Conservation (phyloP, 768 basidiomycete genomes). For the Leccinum subgranulosum region DNA sequence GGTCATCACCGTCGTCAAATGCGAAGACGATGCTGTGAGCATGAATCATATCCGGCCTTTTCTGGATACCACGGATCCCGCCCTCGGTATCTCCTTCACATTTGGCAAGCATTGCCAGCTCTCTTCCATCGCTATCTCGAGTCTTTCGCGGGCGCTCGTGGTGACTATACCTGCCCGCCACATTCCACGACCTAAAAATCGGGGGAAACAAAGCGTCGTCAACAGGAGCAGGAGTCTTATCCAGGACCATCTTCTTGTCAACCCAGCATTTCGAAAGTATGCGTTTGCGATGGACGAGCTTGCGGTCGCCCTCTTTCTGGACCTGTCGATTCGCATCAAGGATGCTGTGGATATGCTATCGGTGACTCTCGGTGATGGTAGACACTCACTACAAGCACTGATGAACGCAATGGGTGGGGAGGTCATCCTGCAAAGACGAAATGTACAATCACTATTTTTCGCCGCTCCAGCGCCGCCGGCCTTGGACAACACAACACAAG, state of each 20-base stretch:
- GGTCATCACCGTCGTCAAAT: slow-evolving; percentile 27
- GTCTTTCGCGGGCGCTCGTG: slow-evolving; percentile 33
- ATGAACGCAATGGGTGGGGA: slow-evolving; percentile 40
- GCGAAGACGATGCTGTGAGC: slow-evolving; percentile 26
- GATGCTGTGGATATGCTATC: slow-evolving; percentile 44
- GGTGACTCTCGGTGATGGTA: slow-evolving; percentile 9
- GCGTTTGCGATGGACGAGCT: slow-evolving; percentile 49
- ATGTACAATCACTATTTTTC: slow-evolving; percentile 32
- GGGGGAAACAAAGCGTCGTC: not conserved
- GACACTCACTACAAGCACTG: slow-evolving; percentile 34
- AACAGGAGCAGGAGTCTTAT: slow-evolving; percentile 24
- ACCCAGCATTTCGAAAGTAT: slow-evolving; percentile 30
- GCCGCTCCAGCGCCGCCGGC: slow-evolving; percentile 16
- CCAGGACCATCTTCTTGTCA: slow-evolving; percentile 31
- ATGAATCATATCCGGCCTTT: slow-evolving; percentile 27
- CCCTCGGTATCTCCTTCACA: slow-evolving; percentile 42
- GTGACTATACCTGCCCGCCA: slow-evolving; percentile 28
- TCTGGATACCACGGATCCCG: slow-evolving; percentile 21
- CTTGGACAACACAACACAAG: slow-evolving; percentile 8
- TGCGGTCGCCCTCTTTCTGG: slow-evolving; percentile 37
- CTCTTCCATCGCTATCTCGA: slow-evolving; percentile 39
- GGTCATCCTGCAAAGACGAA: slow-evolving; percentile 20
- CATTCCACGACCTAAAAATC: not conserved
- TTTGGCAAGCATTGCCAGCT: slow-evolving; percentile 37
- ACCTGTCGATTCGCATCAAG: slow-evolving; percentile 34